A percentile compares a stretch with the other conserved stretches of the same genome.
phyloP scores from a whole-genome alignment of 2,329 filamentous ascomycete species.

The Neofusicoccum laricinum region DNA sequence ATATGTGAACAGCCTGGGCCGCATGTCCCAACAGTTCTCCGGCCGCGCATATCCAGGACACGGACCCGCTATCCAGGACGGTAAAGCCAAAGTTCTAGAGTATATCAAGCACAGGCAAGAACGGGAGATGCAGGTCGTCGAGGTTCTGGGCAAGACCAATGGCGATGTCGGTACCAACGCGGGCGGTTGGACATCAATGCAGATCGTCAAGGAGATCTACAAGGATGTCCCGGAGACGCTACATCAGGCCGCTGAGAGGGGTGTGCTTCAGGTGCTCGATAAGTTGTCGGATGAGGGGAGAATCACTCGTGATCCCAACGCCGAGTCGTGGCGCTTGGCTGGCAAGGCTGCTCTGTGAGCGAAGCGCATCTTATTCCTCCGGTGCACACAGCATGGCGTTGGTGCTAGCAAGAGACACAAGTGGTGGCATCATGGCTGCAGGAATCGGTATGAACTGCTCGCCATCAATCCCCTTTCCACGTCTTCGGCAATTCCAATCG shows the following conservation, averaged over 20 bases:
- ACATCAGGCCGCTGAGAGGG: slow-evolving; percentile 71
- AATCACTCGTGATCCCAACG: slow-evolving; percentile 44
- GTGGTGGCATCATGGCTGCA: too few species aligned
- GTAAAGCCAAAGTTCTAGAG: slow-evolving; percentile 68
- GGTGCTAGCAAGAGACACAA: too few species aligned
- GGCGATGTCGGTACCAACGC: slow-evolving; percentile 1
- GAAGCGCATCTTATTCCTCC: background rate
- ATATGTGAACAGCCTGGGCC: slow-evolving; percentile 67
- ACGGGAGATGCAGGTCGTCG: slow-evolving; percentile 58
- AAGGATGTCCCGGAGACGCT: slow-evolving; percentile 71
- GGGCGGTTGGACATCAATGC: slow-evolving; percentile 66
- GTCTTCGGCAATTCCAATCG: too few species aligned
- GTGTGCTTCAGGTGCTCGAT: slow-evolving; percentile 72
- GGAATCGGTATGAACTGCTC: too few species aligned
- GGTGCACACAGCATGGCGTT: background rate
- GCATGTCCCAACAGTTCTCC: slow-evolving; percentile 64
- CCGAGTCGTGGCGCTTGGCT: slow-evolving; percentile 34
- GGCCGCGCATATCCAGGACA: slow-evolving; percentile 85
- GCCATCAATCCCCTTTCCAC: too few species aligned
- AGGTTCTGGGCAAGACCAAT: slow-evolving; percentile 28
- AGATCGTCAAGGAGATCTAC: slow-evolving; percentile 87
- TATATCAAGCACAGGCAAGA: slow-evolving; percentile 62
- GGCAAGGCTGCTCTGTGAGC: slow-evolving; percentile 28
- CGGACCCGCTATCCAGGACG: slow-evolving; percentile 73
- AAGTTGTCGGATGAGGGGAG: slow-evolving; percentile 76